Evolutionary conservation across 1,284 basidiomycete genomes (phyloP), one percentile per base, ranked within the genome.

Genomic region (Papiliotrema fonsecae): DNA sequence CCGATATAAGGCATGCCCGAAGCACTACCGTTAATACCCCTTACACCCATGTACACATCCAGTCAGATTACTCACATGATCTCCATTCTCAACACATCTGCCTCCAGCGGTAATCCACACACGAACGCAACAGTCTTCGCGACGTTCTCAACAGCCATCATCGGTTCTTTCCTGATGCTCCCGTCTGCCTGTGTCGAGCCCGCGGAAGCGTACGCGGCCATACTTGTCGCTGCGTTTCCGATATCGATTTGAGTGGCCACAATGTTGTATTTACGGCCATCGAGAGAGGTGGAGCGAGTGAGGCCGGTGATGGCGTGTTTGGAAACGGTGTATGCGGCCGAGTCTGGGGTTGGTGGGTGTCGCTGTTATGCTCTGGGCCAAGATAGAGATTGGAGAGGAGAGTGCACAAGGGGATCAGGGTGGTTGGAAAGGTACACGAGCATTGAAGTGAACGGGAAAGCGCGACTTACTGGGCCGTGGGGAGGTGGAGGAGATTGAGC

Each of bases 161-260:
- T 59, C 3, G 82, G 79, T 67, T 90, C 87, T 2, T 75, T 71
- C 22, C 77, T 69, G 21, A 77, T 70, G 10, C 75, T 73, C 2
- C 87, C 87, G 64, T 88, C 79, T 0, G 87, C 78, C 64, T 90
- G 87, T 24, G 82, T 72, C 1, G 79, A 76, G 2, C 85, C 84
- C 6, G 61, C 56, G 4, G 61, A 57, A 4, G 70, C 59, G 43
- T 77, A 76, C 10, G 61, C 65, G 2, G 78, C 78, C 76, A 87
- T 79, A 1, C 73, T 72, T 0, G 85, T 87, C 24, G 73, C 73
- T 3, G 86, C 85, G 63, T 42, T 51, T 82, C 85, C 86, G 37
- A 88, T 85, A 62, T 88, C 85, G 40, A 88, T 79, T 61, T 88
- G 85, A 0, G 83, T 85, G 60, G 81, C 82, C 2, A 85, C 79